Conservation (phyloP, 2,329 filamentous ascomycete genomes). For the Cytospora piceae region DNA sequence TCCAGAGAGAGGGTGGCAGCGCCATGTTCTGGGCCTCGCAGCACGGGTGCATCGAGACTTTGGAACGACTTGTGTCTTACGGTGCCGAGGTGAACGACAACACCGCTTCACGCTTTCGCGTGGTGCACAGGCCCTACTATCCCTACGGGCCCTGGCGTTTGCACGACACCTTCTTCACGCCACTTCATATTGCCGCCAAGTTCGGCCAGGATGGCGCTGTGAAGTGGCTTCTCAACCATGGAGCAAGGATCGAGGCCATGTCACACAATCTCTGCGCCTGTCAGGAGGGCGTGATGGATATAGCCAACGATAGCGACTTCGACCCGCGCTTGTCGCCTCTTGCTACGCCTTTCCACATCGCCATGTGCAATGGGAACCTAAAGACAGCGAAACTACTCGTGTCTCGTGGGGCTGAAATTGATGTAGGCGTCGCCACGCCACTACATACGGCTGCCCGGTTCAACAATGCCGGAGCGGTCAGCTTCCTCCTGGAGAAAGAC, state of each 20-base stretch:
- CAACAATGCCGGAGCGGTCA: neutral
- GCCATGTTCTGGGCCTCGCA: slow-evolving; percentile 10
- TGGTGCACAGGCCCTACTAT: neutral
- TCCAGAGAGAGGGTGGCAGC: neutral
- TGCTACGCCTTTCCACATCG: neutral
- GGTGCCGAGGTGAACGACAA: slow-evolving; percentile 7
- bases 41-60: neutral
- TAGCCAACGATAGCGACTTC: neutral
- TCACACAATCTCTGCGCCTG: neutral
- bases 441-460: neutral
- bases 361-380: neutral
- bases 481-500: neutral
- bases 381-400: neutral
- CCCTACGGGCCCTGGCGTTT: neutral
- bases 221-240: neutral
- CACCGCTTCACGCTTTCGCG: neutral
- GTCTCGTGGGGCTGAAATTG: neutral
- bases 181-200: slow-evolving; percentile 1
- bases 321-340: neutral
- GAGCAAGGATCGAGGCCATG: neutral
- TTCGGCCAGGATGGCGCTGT: slow-evolving; percentile 5
- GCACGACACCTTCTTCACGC: neutral
- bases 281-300: neutral
- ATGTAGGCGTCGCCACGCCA: too few relatives aligned
- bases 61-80: neutral